These are phyloP conservation scores for Solanum tacnaense DNA, from an alignment of 257 asterid genomes.

Conservation along the genomic window DNA sequence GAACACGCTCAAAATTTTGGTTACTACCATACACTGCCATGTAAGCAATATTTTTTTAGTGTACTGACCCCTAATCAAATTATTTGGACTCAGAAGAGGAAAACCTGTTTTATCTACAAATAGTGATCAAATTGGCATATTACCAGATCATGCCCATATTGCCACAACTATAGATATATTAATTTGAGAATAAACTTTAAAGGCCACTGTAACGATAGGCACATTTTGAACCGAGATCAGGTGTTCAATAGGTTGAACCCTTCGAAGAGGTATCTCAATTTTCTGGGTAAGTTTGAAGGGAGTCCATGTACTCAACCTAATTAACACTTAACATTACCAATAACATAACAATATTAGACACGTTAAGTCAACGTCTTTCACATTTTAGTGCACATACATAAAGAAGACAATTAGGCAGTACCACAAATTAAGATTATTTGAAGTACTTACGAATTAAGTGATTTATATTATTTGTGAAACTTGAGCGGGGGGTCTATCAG, in stretches of 20 bases:
- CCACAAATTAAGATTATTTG: neutral
- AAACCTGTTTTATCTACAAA: neutral
- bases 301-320: neutral
- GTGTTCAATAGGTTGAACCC: neutral
- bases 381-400: neutral
- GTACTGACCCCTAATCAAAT: neutral
- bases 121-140: neutral
- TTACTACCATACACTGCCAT: neutral
- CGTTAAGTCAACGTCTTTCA: neutral
- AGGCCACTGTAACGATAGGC: neutral
- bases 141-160: neutral
- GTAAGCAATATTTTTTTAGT: neutral
- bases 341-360: neutral
- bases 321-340: neutral
- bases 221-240: neutral
- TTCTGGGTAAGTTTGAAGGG: neutral
- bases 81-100: neutral
- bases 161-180: neutral
- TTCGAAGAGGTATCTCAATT: neutral
- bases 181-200: neutral
- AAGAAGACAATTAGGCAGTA: neutral
- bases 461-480: neutral
- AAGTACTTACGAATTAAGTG: neutral
- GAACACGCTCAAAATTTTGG: neutral
- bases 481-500: neutral